These are phyloP conservation scores for Aspergillus brasiliensis DNA, from an alignment of 2,329 filamentous ascomycete genomes.

Conservation along the genomic window DNA sequence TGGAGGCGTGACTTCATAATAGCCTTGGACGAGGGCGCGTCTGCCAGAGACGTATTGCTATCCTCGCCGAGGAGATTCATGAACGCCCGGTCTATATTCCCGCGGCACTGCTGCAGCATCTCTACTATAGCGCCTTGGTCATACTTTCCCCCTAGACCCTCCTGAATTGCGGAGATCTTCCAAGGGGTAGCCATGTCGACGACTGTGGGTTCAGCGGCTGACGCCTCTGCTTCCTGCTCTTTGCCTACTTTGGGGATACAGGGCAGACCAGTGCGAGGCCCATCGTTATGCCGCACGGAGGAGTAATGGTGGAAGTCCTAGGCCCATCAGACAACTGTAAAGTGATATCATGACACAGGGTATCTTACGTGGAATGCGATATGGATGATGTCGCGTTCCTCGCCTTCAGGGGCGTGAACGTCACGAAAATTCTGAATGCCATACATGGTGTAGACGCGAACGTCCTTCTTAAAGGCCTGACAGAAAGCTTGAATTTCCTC, in stretches of 20 bases:
- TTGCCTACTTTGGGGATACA: conserved; percentile 39
- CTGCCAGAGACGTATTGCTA: conserved; percentile 22
- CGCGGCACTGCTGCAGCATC: conserved; percentile 55
- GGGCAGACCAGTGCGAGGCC: conserved; percentile 60
- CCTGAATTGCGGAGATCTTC: conserved; percentile 58
- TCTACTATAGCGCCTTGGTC: conserved; percentile 55
- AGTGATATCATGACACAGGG: conserved; percentile 1
- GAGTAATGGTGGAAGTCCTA: conserved; percentile 68
- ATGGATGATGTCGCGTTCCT: conserved; percentile 50
- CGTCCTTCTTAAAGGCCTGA: conserved; percentile 61
- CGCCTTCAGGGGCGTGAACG: conserved; percentile 43
- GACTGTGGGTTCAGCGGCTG: conserved; percentile 18
- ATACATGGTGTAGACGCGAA: conserved; percentile 59
- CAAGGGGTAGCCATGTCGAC: conserved; percentile 52
- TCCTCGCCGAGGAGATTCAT: conserved; percentile 54
- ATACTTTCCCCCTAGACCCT: conserved; percentile 54
- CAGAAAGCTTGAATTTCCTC: conserved; percentile 69
- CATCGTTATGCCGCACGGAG: conserved; percentile 63
- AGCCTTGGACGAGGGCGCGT: conserved; percentile 24
- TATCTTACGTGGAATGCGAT: conserved; percentile 64
- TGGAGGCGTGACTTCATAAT: conserved; percentile 37
- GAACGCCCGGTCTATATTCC: conserved; percentile 57
- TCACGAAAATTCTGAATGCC: conserved; percentile 49
- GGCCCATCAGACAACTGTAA: conserved; percentile 14
- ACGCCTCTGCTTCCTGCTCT: conserved; percentile 14